Conservation (phyloP, 257 asterid species). For the Nemophila menziesii region DNA sequence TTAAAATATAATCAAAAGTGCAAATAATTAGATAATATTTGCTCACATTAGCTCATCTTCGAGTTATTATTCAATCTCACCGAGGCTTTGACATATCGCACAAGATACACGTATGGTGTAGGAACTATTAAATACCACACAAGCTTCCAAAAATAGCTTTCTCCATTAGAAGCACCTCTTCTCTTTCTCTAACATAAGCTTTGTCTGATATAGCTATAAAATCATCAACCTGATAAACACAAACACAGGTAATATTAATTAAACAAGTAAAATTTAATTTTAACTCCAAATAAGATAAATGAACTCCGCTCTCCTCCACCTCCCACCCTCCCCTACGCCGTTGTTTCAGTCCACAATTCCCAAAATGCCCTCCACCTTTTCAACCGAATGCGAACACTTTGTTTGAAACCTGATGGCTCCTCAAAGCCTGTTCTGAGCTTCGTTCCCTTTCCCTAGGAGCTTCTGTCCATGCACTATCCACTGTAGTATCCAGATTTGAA, state of each 20-base stretch:
- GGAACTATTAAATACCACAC: constrained; percentile 35
- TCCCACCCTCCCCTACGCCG: constrained; percentile 26
- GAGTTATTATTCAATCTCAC: constrained; percentile 24
- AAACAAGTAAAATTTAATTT: no score
- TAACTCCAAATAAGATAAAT: no score
- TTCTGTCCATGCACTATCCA: constrained; percentile 46
- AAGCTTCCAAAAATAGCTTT: constrained; percentile 25
- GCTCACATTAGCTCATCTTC: constrained; percentile 49
- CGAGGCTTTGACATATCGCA: constrained; percentile 26
- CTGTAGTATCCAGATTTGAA: constrained; percentile 29
- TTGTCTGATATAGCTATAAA: constrained; percentile 37
- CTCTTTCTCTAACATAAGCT: constrained; percentile 23
- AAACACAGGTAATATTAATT: no score
- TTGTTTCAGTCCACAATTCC: constrained; percentile 18
- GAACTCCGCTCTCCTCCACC: constrained; percentile 29
- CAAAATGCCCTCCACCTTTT: constrained; percentile 36
- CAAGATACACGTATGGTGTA: constrained; percentile 30
- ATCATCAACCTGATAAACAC: constrained; percentile 27
- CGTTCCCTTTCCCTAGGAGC: constrained; percentile 26
- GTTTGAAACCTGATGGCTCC: constrained; percentile 54
- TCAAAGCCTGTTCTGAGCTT: constrained; percentile 59
- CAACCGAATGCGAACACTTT: constrained; percentile 50
- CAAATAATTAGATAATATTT: background rate
- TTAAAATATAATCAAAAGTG: no score
- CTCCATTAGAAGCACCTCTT: constrained; percentile 25